Base-by-base conservation (phyloP, 2,329 filamentous ascomycete species). In the Cyphellophora attinorum region DNA sequence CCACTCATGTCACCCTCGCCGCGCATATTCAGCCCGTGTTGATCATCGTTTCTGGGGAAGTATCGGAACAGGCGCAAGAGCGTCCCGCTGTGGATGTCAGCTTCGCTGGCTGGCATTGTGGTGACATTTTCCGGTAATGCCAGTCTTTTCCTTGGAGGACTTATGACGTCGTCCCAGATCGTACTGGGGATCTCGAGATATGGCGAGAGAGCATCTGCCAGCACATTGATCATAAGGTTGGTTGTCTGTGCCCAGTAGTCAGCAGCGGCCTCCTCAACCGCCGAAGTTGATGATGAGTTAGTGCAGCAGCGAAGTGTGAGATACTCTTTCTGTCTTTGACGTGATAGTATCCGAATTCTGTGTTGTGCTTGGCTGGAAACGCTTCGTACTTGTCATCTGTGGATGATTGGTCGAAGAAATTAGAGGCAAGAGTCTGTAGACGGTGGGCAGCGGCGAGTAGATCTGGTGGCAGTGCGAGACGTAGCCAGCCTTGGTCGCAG, bases 21-120 rank as follows among this genome's bases (percentile, higher is more conserved):
- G n/a, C n/a, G n/a, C n/a, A n/a, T n/a, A n/a, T n/a, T n/a, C n/a
- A n/a, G n/a, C n/a, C n/a, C n/a, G n/a, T n/a, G n/a, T n/a, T n/a
- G n/a, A n/a, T n/a, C n/a, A n/a, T n/a, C n/a, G n/a, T n/a, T n/a
- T n/a, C n/a, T n/a, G n/a, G n/a, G n/a, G n/a, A n/a, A n/a, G 29
- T 54, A 54, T 14, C 37, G 41, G 33, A 54, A 54, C n/a, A 52
- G 29, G n/a, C 51, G 38, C 31, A 54, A 34, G 11, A 51, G 36
- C 4, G 43, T 48, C 19, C 42, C 37, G 5, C 41, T 44, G n/a
- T n/a, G n/a, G 29, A 46, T 39, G 21, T 47, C 29, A 6, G 33
- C 11, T n/a, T n/a, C n/a, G n/a, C n/a, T n/a, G n/a, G n/a, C n/a
- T n/a, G n/a, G n/a, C n/a, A n/a, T n/a, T n/a, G n/a, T n/a, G n/a